Conservation (phyloP, 2,329 filamentous ascomycete genomes). For the Calonectria multiphialidica region DNA sequence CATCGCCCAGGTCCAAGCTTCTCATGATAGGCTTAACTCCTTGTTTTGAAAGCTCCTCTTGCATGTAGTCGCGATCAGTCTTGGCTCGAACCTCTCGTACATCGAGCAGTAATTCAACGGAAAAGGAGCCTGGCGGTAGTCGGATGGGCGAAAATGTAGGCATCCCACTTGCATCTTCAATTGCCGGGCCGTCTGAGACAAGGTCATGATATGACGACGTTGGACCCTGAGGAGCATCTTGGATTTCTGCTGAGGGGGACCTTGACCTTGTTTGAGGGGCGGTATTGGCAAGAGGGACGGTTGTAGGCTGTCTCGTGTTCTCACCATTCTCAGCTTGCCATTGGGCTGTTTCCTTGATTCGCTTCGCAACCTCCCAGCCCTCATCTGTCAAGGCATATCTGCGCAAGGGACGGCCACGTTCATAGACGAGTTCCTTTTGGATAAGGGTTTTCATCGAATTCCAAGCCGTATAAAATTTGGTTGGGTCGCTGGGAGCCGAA, state of each 20-base stretch:
- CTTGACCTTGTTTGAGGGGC: neutral
- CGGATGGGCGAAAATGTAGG: slow-evolving; percentile 70
- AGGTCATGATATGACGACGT: slow-evolving; percentile 51
- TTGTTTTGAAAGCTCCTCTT: slow-evolving; percentile 76
- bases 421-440: slow-evolving; percentile 80
- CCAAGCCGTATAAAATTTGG: slow-evolving; percentile 84
- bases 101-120: slow-evolving; percentile 80
- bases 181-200: slow-evolving; percentile 53
- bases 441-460: slow-evolving; percentile 83
- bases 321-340: slow-evolving; percentile 44
- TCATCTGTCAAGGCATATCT: slow-evolving; percentile 81
- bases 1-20: slow-evolving; percentile 79
- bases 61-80: slow-evolving; percentile 82
- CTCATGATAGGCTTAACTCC: slow-evolving; percentile 76
- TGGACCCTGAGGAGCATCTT: slow-evolving; percentile 19
- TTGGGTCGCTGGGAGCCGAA: slow-evolving; percentile 73
- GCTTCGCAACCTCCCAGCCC: slow-evolving; percentile 79
- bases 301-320: slow-evolving; percentile 10
- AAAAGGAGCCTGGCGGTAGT: slow-evolving; percentile 75
- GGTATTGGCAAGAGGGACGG: slow-evolving; percentile 16
- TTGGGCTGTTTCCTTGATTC: slow-evolving; percentile 68
- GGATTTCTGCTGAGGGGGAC: slow-evolving; percentile 35
- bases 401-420: slow-evolving; percentile 75
- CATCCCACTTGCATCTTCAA: slow-evolving; percentile 47
- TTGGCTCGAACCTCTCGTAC: slow-evolving; percentile 80